Evolutionary conservation across 2,329 filamentous ascomycete species (phyloP), one percentile per base, ranked within the genome.

Genomic region (Ceratocystis huliohia): DNA sequence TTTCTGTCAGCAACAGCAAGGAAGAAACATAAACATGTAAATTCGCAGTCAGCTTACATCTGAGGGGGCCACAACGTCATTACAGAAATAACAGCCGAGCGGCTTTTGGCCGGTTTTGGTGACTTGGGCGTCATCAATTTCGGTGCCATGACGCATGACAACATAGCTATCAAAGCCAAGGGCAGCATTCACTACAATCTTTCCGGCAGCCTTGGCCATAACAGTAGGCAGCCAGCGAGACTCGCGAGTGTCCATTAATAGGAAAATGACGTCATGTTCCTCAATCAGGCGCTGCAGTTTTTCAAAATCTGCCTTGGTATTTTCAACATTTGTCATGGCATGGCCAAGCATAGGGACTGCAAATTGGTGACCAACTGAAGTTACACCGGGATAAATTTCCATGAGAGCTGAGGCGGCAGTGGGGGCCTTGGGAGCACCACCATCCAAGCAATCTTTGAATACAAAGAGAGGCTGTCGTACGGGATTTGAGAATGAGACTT

Each of bases 41-140:
- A 41, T 41, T 13, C 37, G 3, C 10, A 13, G 48, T 71, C 66
- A 45, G 82, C 88, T 84, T 78, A 96, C 92, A 78, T 97, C 91
- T 69, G 88, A 88, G 25, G 94, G 94, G 5, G 93, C 90, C 63
- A 97, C 93, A 30, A 99, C 93, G 74, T 99, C 94, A 72, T 96
- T 97, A 77, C 94, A 99, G 76, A 97, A 99, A 75, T 99, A 99
- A 76, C 94, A 99, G 8, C 94, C 94, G 30, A 97, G 80, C 28
- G 89, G 85, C 65, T 84, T 79, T 66, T 84, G 79, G n/a, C 78
- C 81, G 30, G 89, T 85, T 64, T 84, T 79, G 65, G 84, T 79
- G n/a, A 77, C 80, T 63, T 80, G 78, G n/a, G 46, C 25, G 6
- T 64, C 46, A 53, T 76, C 74, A 2, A 80, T 79, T 70, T 84